These are phyloP conservation scores for Clavariopsis aquatica DNA, from an alignment of 495 filamentous ascomycete species.

Conservation along the genomic window DNA sequence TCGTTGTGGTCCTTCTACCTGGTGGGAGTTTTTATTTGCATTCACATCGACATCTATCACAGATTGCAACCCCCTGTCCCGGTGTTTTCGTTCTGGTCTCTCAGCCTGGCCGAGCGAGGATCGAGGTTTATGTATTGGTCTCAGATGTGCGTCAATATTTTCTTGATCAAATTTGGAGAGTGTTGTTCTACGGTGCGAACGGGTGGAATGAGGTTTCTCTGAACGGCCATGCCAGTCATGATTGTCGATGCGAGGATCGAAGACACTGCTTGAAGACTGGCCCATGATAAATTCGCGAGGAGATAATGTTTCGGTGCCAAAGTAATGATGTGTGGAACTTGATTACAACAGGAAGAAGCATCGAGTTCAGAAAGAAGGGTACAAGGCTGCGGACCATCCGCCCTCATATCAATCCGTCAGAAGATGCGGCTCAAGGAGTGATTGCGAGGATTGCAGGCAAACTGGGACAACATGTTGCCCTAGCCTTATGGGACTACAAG, in stretches of 20 bases:
- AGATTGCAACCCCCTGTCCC: too few relatives aligned
- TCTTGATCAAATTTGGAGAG: neutral
- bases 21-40: neutral
- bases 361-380: neutral
- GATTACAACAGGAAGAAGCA: neutral
- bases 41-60: too few relatives aligned
- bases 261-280: constrained; percentile 4
- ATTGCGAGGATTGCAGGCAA: neutral
- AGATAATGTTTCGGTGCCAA: too few relatives aligned
- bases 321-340: neutral
- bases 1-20: neutral
- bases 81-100: too few relatives aligned
- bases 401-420: neutral
- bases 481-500: neutral
- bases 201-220: neutral
- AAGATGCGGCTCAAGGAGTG: neutral
- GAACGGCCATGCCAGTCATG: neutral
- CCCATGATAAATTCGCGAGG: too few relatives aligned
- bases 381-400: neutral
- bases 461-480: neutral
- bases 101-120: too few relatives aligned
- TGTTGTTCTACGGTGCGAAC: neutral
- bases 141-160: neutral
- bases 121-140: neutral
- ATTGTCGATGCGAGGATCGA: neutral